These are phyloP conservation scores for Grammothele lineata DNA, from an alignment of 768 basidiomycete species.

Conservation along the genomic window DNA sequence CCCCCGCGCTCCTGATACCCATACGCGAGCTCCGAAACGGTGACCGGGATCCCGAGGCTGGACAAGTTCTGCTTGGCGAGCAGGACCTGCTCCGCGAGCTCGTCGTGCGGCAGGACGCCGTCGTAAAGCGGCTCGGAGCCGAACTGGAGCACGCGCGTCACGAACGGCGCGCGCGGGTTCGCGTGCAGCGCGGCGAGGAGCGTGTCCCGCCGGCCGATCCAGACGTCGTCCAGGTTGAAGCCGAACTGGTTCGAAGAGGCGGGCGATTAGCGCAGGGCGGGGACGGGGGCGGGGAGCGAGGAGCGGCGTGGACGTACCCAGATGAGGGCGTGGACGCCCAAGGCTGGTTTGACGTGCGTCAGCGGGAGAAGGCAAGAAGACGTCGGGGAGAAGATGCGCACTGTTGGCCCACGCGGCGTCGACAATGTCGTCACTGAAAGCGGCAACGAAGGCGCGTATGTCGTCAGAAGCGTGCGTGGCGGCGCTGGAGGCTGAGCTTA, in stretches of 20 bases:
- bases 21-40: conserved; percentile 25
- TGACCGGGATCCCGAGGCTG: conserved; percentile 22
- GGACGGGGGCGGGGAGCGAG: background rate
- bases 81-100: conserved; percentile 21
- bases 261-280: background rate
- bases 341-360: conserved; percentile 20
- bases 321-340: conserved; percentile 71
- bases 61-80: conserved; percentile 21
- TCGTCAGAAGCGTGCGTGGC: background rate
- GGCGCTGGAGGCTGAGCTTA: conserved; percentile 13
- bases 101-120: conserved; percentile 17
- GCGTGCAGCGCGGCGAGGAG: conserved; percentile 24
- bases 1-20: conserved; percentile 24
- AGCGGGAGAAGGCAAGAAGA: background rate
- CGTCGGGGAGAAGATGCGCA: background rate
- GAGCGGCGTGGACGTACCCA: too few relatives aligned
- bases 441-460: background rate
- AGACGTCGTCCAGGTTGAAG: conserved; percentile 22
- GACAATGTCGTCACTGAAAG: conserved; percentile 53
- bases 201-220: conserved; percentile 23
- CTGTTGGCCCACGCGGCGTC: conserved; percentile 61
- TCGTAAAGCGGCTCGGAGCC: conserved; percentile 25
- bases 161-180: conserved; percentile 23
- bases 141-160: conserved; percentile 24
- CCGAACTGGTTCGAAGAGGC: conserved; percentile 21